A percentile compares a stretch with the other conserved stretches of the same genome.
Evolutionary conservation across 352 stramenopile species (phyloP).

Genomic region (Pythium dissotocum): DNA sequence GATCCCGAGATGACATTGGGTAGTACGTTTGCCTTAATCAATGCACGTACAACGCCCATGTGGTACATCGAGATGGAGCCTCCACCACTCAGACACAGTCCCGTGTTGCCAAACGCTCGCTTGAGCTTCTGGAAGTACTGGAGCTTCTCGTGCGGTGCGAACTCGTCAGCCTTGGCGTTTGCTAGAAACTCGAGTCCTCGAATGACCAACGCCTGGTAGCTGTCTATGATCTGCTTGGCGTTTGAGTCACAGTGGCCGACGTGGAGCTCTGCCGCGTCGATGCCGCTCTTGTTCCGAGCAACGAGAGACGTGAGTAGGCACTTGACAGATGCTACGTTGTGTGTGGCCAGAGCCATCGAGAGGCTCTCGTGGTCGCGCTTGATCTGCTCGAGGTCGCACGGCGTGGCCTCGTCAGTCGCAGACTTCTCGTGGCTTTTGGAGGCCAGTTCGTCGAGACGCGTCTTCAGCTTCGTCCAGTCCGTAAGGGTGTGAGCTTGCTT

Average conservation of each 20-base stretch:
- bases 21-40: conserved; percentile 84
- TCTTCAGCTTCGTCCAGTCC: no score
- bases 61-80: conserved; percentile 95
- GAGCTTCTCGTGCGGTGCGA: conserved; percentile 46
- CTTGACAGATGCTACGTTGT: conserved; percentile 49
- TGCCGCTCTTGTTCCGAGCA: conserved; percentile 63
- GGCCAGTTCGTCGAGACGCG: no score
- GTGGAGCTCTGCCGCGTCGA: conserved; percentile 62
- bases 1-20: conserved; percentile 94
- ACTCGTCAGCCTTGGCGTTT: conserved; percentile 29
- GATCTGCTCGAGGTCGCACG: no score
- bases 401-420: no score
- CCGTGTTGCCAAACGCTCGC: conserved; percentile 88
- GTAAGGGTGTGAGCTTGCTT: no score
- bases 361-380: no score
- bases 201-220: conserved; percentile 49
- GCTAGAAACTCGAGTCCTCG: conserved; percentile 49
- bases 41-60: conserved; percentile 88
- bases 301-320: conserved; percentile 60
- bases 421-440: no score
- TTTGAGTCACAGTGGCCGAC: conserved; percentile 48
- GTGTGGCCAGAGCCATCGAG: no score
- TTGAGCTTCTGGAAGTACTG: conserved; percentile 59
- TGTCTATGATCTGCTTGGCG: conserved; percentile 65
- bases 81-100: conserved; percentile 91